A percentile compares a stretch with the other conserved stretches of the same genome.
Conservation (phyloP, 1,139 yeast genomes). For the Hansenula lynferdii region DNA sequence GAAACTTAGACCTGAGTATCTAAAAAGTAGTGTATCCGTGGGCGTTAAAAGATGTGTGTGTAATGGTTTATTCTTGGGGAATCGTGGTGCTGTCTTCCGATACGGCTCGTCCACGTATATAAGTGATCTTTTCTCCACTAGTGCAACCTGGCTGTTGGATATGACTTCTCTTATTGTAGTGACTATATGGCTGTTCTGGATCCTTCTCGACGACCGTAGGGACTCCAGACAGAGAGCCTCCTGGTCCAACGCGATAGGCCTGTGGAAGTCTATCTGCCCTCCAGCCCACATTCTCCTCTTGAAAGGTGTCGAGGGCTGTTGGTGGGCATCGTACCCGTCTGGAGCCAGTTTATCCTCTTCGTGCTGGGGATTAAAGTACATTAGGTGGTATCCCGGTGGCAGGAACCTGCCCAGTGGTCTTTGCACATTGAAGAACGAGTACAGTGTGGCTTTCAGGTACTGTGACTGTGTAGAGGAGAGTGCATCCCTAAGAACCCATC, state of each 20-base stretch:
- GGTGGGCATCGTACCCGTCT: constrained; percentile 85
- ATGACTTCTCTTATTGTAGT: constrained; percentile 36
- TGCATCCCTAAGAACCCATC: constrained; percentile 16
- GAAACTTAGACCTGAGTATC: constrained; percentile 71
- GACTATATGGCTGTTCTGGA: constrained; percentile 39
- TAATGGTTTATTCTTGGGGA: constrained; percentile 2
- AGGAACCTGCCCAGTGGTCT: constrained; percentile 9
- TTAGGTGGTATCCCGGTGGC: constrained; percentile 55
- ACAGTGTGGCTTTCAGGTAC: constrained; percentile 16
- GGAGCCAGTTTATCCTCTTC: constrained; percentile 43
- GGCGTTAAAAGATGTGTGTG: constrained; percentile 16
- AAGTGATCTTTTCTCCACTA: constrained; percentile 29
- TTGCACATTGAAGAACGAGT: constrained; percentile 19
- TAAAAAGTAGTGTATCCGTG: constrained; percentile 33
- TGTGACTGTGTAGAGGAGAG: constrained; percentile 17
- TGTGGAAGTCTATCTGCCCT: constrained; percentile 48
- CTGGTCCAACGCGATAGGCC: constrained; percentile 34
- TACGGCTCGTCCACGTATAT: constrained; percentile 30
- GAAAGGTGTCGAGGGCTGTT: constrained; percentile 57
- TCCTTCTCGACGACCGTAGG: constrained; percentile 31
- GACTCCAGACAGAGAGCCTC: constrained; percentile 41
- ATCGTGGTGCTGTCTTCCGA: constrained; percentile 8
- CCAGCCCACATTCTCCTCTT: constrained; percentile 78
- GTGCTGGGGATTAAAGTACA: constrained; percentile 56
- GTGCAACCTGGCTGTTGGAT: constrained; percentile 12